Conservation (phyloP, 2,329 filamentous ascomycete species). For the Aspergillus tubingensis region DNA sequence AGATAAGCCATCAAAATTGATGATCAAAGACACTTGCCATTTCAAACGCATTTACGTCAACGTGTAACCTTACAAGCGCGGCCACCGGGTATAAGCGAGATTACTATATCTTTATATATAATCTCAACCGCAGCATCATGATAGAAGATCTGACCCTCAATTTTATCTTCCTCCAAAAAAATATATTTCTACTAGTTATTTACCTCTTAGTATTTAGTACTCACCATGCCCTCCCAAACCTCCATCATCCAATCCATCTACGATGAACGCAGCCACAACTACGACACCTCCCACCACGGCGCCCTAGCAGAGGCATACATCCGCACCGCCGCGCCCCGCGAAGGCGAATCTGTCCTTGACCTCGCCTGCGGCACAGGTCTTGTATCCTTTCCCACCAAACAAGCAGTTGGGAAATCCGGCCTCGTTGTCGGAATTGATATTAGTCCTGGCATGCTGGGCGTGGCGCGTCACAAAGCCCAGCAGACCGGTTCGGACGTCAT, state of each 20-base stretch:
- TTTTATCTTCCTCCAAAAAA: too few relatives aligned
- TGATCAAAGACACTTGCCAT: too few relatives aligned
- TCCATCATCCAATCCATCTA: slow-evolving; percentile 6
- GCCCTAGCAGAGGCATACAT: slow-evolving; percentile 10
- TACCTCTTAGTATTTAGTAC: neutral
- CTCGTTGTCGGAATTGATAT: slow-evolving; percentile 7
- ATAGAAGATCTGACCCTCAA: too few relatives aligned
- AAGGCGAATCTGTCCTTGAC: slow-evolving; percentile 2
- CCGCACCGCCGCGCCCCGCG: neutral
- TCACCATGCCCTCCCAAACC: neutral
- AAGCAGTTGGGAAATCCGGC: neutral
- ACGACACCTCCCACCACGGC: slow-evolving; percentile 7
- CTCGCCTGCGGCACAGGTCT: slow-evolving; percentile 10
- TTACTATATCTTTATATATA: too few relatives aligned
- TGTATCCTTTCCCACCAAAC: neutral
- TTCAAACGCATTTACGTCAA: too few relatives aligned
- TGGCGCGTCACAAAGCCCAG: slow-evolving; percentile 3
- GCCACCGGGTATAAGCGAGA: too few relatives aligned
- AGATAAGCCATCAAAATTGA: too few relatives aligned
- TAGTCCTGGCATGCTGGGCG: slow-evolving; percentile 8
- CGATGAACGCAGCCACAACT: slow-evolving; percentile 7
- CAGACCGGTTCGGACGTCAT: neutral
- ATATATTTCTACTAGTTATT: too few relatives aligned
- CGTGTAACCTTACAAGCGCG: too few relatives aligned
- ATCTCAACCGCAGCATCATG: too few relatives aligned